Evolutionary conservation across 2,329 filamentous ascomycete species (phyloP), one percentile per base, ranked within the genome.

Genomic region (Xylaria sp.): DNA sequence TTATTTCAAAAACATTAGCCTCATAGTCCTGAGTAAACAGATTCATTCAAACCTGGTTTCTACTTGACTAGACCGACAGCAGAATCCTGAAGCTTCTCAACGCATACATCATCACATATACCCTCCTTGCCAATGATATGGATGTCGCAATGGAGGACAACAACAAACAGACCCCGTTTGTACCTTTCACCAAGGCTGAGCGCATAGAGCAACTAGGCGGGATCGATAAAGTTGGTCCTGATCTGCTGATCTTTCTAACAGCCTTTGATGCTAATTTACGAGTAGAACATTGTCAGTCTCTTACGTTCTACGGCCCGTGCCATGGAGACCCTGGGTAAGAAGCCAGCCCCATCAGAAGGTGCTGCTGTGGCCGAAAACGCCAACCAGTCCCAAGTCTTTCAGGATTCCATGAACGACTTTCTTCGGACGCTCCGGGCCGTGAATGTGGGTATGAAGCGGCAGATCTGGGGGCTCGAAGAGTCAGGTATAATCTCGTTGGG

Each of bases 381-480:
- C 37, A 44, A 45, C 21, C 81, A 85, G 42, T 82, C 81, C 7
- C 70, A 77, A 9, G 74, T 77, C 21, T 87, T 86, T 69, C 82
- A 87, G 61, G 71, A 76, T 3, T 81, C 84, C 1, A 86, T 83
- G 62, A 81, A 81, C 48, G 78, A 83, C 7, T 94, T 93, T 71
- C 86, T 94, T 61, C 79, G 80, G 1, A 86, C 86, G 1, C 78
- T 97, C 2, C 90, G 91, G 59, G 82, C 81, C 6, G 83, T 94
- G 46, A 87, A 91, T 66, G 88, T 92, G 9, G 79, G 84, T 42
- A 82, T 95, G 48, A 88, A 89, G 57, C 80, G 88, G 38, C 87
- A 92, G 68, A 87, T 92, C 43, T 86, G 88, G 69, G 90, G 89
- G 0, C 77, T 96, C 2, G 90, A 95, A 70, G 91, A 96, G 72